Base-by-base conservation (phyloP, 176 grass and related monocot genomes). In the Cenchrus americanus region DNA sequence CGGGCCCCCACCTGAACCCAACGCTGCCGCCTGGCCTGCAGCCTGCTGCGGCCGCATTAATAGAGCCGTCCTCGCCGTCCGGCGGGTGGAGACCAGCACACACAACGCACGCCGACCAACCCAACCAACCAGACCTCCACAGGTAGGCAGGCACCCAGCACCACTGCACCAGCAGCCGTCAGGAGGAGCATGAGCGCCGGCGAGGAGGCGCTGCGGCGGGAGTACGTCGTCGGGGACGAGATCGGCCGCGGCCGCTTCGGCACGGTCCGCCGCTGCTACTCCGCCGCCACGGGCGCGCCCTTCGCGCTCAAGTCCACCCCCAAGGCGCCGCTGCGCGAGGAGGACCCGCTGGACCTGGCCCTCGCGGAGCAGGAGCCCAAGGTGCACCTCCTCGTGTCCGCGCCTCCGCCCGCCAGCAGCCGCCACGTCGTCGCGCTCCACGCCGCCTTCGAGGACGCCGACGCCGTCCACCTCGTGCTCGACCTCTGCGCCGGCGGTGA, bases 171-270 rank as follows among this genome's bases (percentile, higher is more conserved):
- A n/a, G n/a, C n/a, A 51, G 79, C 15, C 21, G 34, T 44, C 23
- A 41, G 3, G 5, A 72, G 43, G 87, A 53, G 10, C 47, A 11
- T 2, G 9, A 10, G 48, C 65, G 67, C 59, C 53, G 77, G 64
- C 37, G 88, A 85, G 75, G 82, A 83, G 67, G 61, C 73, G 30
- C 14, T 89, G 17, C 13, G 54, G 68, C 47, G 78, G 75, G 78
- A 91, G 84, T 96, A 96, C 89, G 63, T 87, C 24, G 55, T 96
- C 63, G 84, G 91, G 34, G 88, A 93, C 8, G 94, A 96, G 91
- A 89, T 96, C 75, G 94, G 91, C 1, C 65, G 81, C 49, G 94
- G 94, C 14, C 85, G 91, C 40, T 96, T 96, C 81, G 94, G 94
- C 8, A 65, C 81, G 6, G 91, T 96, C 1, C 82, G 76, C 41